Evolutionary conservation across 345 rosid species (phyloP).

Genomic region (Anacardium occidentale): DNA sequence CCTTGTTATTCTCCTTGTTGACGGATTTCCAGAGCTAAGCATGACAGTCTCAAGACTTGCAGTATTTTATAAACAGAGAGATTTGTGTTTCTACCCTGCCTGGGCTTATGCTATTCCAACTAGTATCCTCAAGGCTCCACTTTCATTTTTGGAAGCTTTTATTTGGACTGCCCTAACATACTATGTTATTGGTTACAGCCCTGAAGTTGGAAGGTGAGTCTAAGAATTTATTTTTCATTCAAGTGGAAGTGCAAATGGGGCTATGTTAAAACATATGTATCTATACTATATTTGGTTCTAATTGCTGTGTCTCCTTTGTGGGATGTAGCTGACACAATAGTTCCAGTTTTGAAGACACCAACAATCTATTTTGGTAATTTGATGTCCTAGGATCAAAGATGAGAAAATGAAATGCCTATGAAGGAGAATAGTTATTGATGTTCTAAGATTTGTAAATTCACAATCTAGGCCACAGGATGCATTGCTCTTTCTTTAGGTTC

Average conservation of each 20-base stretch:
- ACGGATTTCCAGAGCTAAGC: constrained; percentile 63
- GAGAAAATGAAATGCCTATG: not conserved
- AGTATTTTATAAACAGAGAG: constrained; percentile 74
- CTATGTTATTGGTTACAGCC: constrained; percentile 66
- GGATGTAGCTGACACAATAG: not conserved
- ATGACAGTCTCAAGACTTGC: constrained; percentile 60
- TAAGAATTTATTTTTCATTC: no score
- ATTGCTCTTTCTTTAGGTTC: not conserved
- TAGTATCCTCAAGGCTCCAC: constrained; percentile 44
- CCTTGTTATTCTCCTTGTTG: constrained; percentile 46
- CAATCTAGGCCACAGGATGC: not conserved
- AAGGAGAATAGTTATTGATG: not conserved
- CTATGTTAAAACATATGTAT: no score
- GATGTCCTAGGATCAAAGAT: constrained; percentile 18
- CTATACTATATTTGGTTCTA: not conserved
- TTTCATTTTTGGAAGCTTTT: constrained; percentile 40
- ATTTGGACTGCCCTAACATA: constrained; percentile 70
- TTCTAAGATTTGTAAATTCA: not conserved
- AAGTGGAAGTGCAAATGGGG: not conserved
- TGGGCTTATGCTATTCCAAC: constrained; percentile 72
- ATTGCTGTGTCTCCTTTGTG: not conserved
- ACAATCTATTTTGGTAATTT: not conserved
- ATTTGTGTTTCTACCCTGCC: constrained; percentile 60
- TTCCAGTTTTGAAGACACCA: not conserved
- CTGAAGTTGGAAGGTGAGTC: constrained; percentile 45